A percentile compares a stretch with the other conserved stretches of the same genome.
Conservation (phyloP, 106 monocot genomes). For the Cymbidium sinense region DNA sequence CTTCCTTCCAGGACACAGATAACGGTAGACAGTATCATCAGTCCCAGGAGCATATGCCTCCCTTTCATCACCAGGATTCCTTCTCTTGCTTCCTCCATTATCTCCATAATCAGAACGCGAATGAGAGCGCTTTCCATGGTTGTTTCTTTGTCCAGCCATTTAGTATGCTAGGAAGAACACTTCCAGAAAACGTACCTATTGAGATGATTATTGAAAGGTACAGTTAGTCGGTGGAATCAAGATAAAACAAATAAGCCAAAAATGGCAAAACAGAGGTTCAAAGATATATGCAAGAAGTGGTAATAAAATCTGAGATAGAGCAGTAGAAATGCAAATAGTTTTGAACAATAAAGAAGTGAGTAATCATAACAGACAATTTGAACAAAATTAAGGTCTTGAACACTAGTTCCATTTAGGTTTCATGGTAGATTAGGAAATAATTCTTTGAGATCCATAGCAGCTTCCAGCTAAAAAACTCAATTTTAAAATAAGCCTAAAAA, state of each 20-base stretch:
- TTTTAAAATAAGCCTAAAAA: too few relatives aligned
- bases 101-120: slow-evolving; percentile 61
- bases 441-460: too few relatives aligned
- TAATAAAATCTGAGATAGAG: not conserved
- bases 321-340: not conserved
- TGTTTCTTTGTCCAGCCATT: slow-evolving; percentile 88
- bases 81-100: slow-evolving; percentile 79
- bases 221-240: not conserved
- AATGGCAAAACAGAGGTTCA: not conserved
- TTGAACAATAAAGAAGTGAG: not conserved
- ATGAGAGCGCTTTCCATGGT: slow-evolving; percentile 65
- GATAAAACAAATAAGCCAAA: not conserved
- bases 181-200: not conserved
- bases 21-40: slow-evolving; percentile 90
- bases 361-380: not conserved
- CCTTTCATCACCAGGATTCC: slow-evolving; percentile 75
- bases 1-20: slow-evolving; percentile 66
- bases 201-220: not conserved
- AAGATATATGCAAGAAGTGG: not conserved
- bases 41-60: slow-evolving; percentile 62
- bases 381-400: too few relatives aligned
- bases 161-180: not conserved
- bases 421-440: too few relatives aligned
- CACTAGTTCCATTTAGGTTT: too few relatives aligned
- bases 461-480: too few relatives aligned